phyloP scores from a whole-genome alignment of 805 yeast species.

The Metschnikowia baotianmanensis region DNA sequence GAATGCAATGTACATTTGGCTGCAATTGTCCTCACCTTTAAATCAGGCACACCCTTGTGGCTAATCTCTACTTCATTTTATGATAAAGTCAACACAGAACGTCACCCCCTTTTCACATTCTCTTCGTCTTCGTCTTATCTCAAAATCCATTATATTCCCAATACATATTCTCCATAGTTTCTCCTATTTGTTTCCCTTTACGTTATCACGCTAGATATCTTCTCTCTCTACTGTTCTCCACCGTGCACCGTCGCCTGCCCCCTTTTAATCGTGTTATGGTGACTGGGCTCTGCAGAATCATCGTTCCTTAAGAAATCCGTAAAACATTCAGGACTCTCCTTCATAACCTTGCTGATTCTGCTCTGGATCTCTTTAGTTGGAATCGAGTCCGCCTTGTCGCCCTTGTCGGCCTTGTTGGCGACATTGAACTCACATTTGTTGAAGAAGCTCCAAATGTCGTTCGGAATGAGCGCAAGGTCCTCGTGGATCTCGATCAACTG shows the following conservation, averaged over 20 bases:
- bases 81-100: too few relatives aligned
- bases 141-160: too few relatives aligned
- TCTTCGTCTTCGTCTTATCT: too few relatives aligned
- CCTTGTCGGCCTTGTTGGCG: too few relatives aligned
- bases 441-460: conserved; percentile 52
- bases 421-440: conserved; percentile 43
- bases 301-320: conserved; percentile 11
- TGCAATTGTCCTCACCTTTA: too few relatives aligned
- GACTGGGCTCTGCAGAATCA: conserved; percentile 11
- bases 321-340: conserved; percentile 34
- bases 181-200: too few relatives aligned
- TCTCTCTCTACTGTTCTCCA: not conserved
- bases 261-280: conserved; percentile 14
- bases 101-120: too few relatives aligned
- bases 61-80: too few relatives aligned
- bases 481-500: conserved; percentile 78
- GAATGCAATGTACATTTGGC: too few relatives aligned
- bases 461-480: conserved; percentile 74
- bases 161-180: too few relatives aligned
- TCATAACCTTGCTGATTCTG: conserved; percentile 30
- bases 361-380: conserved; percentile 38
- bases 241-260: conserved; percentile 12
- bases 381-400: conserved; percentile 19
- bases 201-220: not conserved
- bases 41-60: too few relatives aligned